Percentiles rank a stretch among this genome's conserved stretches.
Evolutionary conservation across 2,329 filamentous ascomycete species (phyloP).

Genomic region (Exophiala xenobiotica): DNA sequence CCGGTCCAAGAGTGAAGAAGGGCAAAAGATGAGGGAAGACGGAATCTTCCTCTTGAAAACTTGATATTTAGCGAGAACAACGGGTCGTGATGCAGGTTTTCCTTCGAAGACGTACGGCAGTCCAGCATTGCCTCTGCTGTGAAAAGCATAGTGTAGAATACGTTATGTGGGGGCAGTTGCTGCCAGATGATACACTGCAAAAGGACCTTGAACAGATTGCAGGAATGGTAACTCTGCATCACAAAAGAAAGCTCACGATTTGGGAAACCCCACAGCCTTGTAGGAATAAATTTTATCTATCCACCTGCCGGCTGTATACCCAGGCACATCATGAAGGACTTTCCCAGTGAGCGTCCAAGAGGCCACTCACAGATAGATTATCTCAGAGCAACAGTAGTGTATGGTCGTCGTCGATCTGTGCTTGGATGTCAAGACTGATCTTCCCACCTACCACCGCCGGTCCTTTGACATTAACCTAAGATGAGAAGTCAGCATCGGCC

Average conservation of each 20-base stretch:
- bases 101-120: too few species aligned
- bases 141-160: too few species aligned
- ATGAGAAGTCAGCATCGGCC: background rate
- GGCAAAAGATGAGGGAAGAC: conserved; percentile 18
- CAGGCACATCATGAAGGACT: background rate
- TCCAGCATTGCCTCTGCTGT: too few species aligned
- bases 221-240: too few species aligned
- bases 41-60: too few species aligned
- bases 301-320: background rate
- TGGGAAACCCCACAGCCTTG: background rate
- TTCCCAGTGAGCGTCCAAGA: too few species aligned
- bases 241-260: background rate
- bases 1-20: conserved; percentile 15
- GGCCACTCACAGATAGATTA: background rate
- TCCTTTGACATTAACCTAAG: conserved; percentile 24
- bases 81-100: too few species aligned
- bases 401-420: conserved; percentile 24
- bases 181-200: too few species aligned
- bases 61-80: too few species aligned
- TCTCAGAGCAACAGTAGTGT: conserved; percentile 19
- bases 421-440: conserved; percentile 18
- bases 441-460: conserved; percentile 27
- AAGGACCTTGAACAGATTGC: too few species aligned
- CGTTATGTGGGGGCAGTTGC: too few species aligned
- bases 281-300: background rate